Evolutionary conservation across 345 rosid species (phyloP), one percentile per base, ranked within the genome.

Genomic region (Linum usitatissimum): DNA sequence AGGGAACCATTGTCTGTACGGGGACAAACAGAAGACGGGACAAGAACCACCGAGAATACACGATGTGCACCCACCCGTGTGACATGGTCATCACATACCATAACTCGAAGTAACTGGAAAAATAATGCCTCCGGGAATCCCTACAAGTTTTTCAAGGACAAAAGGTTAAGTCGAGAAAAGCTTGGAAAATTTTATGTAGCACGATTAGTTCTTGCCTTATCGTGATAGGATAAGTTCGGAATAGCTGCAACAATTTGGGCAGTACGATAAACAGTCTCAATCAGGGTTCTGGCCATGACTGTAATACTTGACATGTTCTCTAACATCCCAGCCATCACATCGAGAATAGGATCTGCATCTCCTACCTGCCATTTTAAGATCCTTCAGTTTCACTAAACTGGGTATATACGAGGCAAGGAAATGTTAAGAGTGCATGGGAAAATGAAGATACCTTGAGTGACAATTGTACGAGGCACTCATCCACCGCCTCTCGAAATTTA

Each of bases 341-440:
- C 94, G 70, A 81, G 86, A n/a, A 87, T 71, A 54, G 88, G 90
- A 73, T 83, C 86, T 66, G 94, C 90, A 75, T 87, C 94, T 75
- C 94, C 88, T 57, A 84, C 81, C 93, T 86, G 74, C 59, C 66
- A 13, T 69, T 70, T 23, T 67, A 30, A 19, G 72, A 13, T 36
- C 53, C 45, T 53, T 76, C 71, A 71, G 68, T 59, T 28, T 45
- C 17, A 45, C 51, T 7, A 45, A 45, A 45, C 10, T 45, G 51
- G 4, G 13, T 10, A 45, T 45, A 34, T 23, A 23, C 2, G 28
- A 23, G 28, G 2, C 28, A 2, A 23, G 28, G 28, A 23, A 23
- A 23, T 23, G 28, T 23, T 1, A 23, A 23, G 28, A 23, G 28
- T 23, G 28, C 48, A 6, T 40, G 48, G 17, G 51, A 45, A 45